These are phyloP conservation scores for Cyclocybe cylindracea DNA, from an alignment of 768 basidiomycete genomes.

Conservation along the genomic window DNA sequence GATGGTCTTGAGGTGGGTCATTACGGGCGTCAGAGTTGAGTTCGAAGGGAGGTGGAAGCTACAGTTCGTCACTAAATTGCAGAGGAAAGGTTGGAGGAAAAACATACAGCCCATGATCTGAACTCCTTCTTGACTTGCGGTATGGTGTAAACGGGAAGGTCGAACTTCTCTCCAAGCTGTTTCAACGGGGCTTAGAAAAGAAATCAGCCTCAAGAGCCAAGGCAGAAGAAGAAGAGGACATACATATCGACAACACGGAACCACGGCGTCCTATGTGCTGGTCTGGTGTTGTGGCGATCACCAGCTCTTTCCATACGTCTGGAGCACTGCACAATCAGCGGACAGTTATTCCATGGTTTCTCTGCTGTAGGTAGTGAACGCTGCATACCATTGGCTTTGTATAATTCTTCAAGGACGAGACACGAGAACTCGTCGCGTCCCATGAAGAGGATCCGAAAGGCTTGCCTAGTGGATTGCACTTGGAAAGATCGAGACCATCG, in stretches of 20 bases:
- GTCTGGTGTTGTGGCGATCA: conserved; percentile 75
- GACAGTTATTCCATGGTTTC: conserved; percentile 13
- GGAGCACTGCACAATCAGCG: conserved; percentile 7
- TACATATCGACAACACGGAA: conserved; percentile 57
- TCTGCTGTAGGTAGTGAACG: conserved; percentile 9
- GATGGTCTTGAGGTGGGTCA: conserved; percentile 39
- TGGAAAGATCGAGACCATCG: too few relatives aligned
- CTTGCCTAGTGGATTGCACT: too few relatives aligned
- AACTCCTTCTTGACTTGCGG: conserved; percentile 63
- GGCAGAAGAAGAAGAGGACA: not conserved
- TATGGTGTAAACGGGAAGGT: conserved; percentile 59
- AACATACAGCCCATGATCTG: conserved; percentile 60
- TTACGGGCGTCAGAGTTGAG: conserved; percentile 6
- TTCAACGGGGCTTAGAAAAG: conserved; percentile 67
- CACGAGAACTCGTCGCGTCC: conserved; percentile 91
- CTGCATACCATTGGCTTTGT: conserved; percentile 66
- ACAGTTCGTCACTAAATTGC: not conserved
- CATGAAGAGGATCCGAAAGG: conserved; percentile 80
- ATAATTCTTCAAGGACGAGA: conserved; percentile 62
- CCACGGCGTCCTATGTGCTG: conserved; percentile 62
- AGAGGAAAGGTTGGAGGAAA: not conserved
- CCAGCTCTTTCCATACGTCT: conserved; percentile 80
- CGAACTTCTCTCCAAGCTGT: conserved; percentile 50
- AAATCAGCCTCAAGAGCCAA: conserved; percentile 3
- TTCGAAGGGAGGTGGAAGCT: conserved; percentile 44